Evolutionary conservation across 2,329 filamentous ascomycete genomes (phyloP).

Genomic region (Fusarium denticulatum): DNA sequence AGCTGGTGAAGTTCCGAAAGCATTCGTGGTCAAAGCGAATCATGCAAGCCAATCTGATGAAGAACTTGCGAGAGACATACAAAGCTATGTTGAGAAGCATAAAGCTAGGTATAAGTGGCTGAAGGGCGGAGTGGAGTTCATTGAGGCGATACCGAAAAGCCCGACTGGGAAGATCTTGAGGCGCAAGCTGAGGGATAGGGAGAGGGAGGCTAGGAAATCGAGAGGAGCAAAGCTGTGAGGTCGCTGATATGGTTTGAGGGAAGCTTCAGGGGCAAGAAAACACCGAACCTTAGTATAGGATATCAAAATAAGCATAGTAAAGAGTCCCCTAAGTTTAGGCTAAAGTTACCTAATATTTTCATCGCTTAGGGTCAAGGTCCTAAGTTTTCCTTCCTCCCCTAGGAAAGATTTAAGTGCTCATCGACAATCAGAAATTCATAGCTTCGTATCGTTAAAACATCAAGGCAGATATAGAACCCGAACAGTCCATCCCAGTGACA

Average conservation of each 20-base stretch:
- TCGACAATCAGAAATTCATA: not conserved
- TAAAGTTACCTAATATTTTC: no score
- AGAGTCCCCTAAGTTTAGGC: no score
- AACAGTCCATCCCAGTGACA: fast-evolving
- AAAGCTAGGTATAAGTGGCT: conserved; percentile 76
- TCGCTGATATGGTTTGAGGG: fast-evolving
- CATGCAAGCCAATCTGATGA: conserved; percentile 58
- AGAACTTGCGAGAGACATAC: conserved; percentile 60
- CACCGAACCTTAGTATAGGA: no score
- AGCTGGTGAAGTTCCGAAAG: conserved; percentile 70
- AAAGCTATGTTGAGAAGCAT: conserved; percentile 69
- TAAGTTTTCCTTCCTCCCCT: no score
- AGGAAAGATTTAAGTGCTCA: no score
- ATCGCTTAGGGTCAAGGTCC: no score
- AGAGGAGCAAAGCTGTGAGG: not conserved
- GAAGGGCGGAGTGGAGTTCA: conserved; percentile 69
- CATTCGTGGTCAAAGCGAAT: conserved; percentile 64
- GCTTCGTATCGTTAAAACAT: not conserved
- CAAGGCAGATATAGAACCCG: fast-evolving
- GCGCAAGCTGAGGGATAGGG: conserved; percentile 1
- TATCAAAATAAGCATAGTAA: no score
- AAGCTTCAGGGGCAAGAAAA: no score
- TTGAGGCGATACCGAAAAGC: conserved; percentile 75
- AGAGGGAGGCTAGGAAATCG: not conserved
- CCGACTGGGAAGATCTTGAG: conserved; percentile 73